Conservation (phyloP, 345 rosid species). For the Physaria fendleri region DNA sequence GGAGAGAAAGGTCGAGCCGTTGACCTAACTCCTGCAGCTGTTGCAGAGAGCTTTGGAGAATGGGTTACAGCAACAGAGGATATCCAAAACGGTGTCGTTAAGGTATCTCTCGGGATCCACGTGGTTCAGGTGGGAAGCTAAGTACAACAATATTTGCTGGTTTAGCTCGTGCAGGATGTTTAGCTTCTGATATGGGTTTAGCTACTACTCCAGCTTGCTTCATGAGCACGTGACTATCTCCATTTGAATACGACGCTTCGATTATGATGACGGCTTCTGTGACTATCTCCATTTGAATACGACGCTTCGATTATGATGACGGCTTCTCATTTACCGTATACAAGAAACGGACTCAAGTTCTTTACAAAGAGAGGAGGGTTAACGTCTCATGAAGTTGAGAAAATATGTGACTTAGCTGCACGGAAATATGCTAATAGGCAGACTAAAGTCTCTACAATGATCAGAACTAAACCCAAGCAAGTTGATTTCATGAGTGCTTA, state of each 20-base stretch:
- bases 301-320: constrained; percentile 97
- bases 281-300: constrained; percentile 58
- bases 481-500: constrained; percentile 86
- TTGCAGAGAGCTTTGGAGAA: constrained; percentile 88
- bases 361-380: constrained; percentile 89
- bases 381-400: constrained; percentile 76
- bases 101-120: constrained; percentile 79
- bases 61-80: constrained; percentile 56
- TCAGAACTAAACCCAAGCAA: constrained; percentile 33
- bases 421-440: constrained; percentile 62
- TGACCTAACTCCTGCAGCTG: constrained; percentile 67
- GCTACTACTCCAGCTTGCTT: constrained; percentile 98
- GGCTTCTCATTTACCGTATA: constrained; percentile 91
- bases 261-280: no score
- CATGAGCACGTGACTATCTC: no score
- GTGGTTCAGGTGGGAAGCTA: constrained; percentile 53
- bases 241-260: no score
- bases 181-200: constrained; percentile 75
- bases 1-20: constrained; percentile 76
- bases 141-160: constrained; percentile 79
- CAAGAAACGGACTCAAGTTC: constrained; percentile 83
- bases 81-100: constrained; percentile 30
- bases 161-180: constrained; percentile 72
- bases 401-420: constrained; percentile 69
- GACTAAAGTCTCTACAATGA: constrained; percentile 53